Base-by-base conservation (phyloP, 2,329 filamentous ascomycete genomes). In the Teratosphaeriaceae sp. region DNA sequence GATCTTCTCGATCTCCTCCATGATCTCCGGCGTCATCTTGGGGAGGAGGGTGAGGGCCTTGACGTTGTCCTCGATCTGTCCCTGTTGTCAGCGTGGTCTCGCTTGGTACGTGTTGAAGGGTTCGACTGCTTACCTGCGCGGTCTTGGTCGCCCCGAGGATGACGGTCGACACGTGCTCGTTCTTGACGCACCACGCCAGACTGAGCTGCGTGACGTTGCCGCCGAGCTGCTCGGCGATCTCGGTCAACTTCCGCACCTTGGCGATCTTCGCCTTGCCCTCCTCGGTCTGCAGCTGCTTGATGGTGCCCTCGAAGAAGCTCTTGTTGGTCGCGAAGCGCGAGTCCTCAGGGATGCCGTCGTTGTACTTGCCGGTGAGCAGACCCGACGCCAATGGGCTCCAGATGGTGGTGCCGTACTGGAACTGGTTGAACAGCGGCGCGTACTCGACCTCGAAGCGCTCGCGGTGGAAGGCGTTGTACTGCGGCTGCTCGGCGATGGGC, bases 351-450 rank as follows among this genome's bases (percentile, higher is more conserved):
- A 80, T 76, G 42, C 76, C 77, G 48, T 79, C 70, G 61, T 80
- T 79, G 69, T 82, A 81, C 64, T 81, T 82, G 55, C 78, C 78
- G 6, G 75, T 80, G 42, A 82, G 60, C 29, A 81, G 62, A 44
- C 78, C 78, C 22, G 68, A 73, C 36, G 72, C 74, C 8, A 79
- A 66, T 16, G 77, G 75, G 18, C 65, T 70, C 72, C 73, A 78
- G 58, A 73, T 73, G 39, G 71, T 75, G 30, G 76, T 77, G 36
- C 77, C 77, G 54, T 76, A 76, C 48, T 73, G 63, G 66, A 71
- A 75, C 55, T 78, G 70, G 47, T 75, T 60, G 63, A 69, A 80
- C 13, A 80, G 57, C 15, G 75, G 75, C 20, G 67, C 72, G 57
- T 76, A 81, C 61, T 81, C 78, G 51, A 75, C 71, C 67, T 80